Percentiles rank a stretch among this genome's conserved stretches.
These are phyloP conservation scores for Chaetomiaceae sp. DNA, from an alignment of 2,329 filamentous ascomycete species.

Conservation along the genomic window DNA sequence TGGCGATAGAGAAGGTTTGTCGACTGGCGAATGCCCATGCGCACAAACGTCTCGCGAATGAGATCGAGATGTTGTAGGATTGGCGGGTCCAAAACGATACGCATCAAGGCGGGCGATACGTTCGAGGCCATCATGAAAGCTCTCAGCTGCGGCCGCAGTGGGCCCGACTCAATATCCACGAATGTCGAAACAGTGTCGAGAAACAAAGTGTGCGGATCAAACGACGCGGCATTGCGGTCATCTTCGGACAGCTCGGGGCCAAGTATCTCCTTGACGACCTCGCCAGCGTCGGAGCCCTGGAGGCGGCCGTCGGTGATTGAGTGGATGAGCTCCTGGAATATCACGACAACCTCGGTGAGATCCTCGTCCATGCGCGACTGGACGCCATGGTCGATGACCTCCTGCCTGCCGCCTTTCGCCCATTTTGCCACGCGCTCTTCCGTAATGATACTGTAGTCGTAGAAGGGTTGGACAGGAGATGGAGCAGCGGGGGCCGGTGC, in stretches of 20 bases:
- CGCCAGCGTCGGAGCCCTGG: constrained; percentile 61
- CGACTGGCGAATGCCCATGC: constrained; percentile 78
- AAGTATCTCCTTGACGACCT: constrained; percentile 67
- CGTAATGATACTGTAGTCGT: constrained; percentile 71
- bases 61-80: constrained; percentile 71
- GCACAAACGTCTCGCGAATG: constrained; percentile 77
- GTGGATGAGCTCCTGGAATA: constrained; percentile 82
- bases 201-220: constrained; percentile 65
- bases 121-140: constrained; percentile 66
- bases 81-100: constrained; percentile 73
- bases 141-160: constrained; percentile 48
- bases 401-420: constrained; percentile 59
- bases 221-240: constrained; percentile 43
- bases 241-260: constrained; percentile 47
- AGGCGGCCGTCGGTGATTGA: constrained; percentile 66
- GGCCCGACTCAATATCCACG: constrained; percentile 59
- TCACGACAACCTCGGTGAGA: constrained; percentile 57
- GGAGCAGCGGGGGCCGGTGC: constrained; percentile 23
- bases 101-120: constrained; percentile 66
- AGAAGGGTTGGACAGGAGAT: constrained; percentile 35
- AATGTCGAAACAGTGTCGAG: constrained; percentile 78
- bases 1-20: constrained; percentile 93
- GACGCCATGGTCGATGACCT: constrained; percentile 58
- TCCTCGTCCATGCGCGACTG: constrained; percentile 63
- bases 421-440: constrained; percentile 62